A percentile compares a stretch with the other conserved stretches of the same genome.
phyloP scores from a whole-genome alignment of 148 eudicot species.

The Vaccinium macrocarpon region DNA sequence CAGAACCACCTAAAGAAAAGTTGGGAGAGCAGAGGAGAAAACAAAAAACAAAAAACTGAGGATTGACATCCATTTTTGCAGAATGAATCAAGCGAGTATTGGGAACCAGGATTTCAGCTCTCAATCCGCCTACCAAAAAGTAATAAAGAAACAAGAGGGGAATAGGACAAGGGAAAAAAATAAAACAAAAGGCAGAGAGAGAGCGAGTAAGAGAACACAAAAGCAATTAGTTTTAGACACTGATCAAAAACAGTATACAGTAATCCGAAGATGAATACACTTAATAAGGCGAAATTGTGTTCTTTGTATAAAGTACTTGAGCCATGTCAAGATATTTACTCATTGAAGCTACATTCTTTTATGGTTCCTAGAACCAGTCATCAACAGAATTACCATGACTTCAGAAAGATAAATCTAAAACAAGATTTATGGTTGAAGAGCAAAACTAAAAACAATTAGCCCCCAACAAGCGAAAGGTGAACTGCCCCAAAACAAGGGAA shows the following conservation, averaged over 20 bases:
- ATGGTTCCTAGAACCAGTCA: background rate
- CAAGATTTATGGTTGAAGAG: background rate
- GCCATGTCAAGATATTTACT: background rate
- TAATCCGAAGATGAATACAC: background rate
- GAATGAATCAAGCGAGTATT: background rate
- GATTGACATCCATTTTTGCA: background rate
- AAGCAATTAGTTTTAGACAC: slow-evolving; percentile 8
- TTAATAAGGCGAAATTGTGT: background rate
- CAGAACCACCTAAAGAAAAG: slow-evolving; percentile 20
- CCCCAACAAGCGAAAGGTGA: too few relatives aligned
- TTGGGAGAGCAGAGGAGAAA: background rate
- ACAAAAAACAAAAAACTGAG: background rate
- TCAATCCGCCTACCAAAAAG: slow-evolving; percentile 25
- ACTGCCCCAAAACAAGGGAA: background rate
- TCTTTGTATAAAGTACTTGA: background rate
- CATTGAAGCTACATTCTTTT: background rate
- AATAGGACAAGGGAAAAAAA: background rate
- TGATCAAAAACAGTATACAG: slow-evolving; percentile 9
- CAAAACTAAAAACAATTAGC: background rate
- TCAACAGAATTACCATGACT: background rate
- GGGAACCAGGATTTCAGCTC: slow-evolving; percentile 18
- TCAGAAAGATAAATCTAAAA: too few relatives aligned
- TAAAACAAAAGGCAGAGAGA: background rate
- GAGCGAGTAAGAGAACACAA: background rate
- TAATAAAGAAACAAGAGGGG: background rate